Conservation (phyloP, 2,329 filamentous ascomycete genomes). For the Fusarium nelsonii region DNA sequence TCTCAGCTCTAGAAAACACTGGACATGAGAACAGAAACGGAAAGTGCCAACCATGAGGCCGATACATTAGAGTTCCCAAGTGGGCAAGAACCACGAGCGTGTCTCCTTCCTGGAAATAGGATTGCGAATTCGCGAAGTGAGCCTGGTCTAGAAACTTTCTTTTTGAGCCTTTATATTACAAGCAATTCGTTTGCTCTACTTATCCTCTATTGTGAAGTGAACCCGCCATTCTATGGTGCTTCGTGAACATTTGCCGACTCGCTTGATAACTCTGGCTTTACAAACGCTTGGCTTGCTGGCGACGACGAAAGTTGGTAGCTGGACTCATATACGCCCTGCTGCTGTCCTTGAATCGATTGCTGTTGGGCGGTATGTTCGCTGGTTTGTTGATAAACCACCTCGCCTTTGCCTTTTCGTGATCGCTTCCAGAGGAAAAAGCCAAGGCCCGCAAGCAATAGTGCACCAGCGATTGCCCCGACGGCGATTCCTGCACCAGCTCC, state of each 20-base stretch:
- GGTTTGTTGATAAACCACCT: background rate
- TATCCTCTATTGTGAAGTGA: background rate
- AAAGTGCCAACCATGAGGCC: background rate
- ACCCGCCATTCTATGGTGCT: background rate
- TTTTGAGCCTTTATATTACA: background rate
- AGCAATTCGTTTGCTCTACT: background rate
- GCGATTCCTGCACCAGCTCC: conserved; percentile 18
- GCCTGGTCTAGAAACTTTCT: background rate
- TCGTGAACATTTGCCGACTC: conserved; percentile 7
- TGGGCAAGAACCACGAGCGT: background rate
- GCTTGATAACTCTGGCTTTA: conserved; percentile 3
- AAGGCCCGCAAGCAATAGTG: background rate
- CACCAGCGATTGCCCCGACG: conserved; percentile 1
- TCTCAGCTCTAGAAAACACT: background rate
- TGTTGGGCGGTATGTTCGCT: background rate
- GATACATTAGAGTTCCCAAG: background rate
- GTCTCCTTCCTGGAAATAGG: background rate
- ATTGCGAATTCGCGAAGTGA: background rate
- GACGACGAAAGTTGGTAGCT: background rate
- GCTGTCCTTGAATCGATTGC: background rate
- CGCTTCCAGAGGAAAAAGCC: conserved; percentile 17
- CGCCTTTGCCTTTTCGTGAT: background rate
- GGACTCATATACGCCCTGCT: background rate
- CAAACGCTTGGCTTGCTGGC: background rate
- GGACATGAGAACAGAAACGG: background rate